Evolutionary conservation across 805 yeast species (phyloP).

Genomic region (Candida awuae): DNA sequence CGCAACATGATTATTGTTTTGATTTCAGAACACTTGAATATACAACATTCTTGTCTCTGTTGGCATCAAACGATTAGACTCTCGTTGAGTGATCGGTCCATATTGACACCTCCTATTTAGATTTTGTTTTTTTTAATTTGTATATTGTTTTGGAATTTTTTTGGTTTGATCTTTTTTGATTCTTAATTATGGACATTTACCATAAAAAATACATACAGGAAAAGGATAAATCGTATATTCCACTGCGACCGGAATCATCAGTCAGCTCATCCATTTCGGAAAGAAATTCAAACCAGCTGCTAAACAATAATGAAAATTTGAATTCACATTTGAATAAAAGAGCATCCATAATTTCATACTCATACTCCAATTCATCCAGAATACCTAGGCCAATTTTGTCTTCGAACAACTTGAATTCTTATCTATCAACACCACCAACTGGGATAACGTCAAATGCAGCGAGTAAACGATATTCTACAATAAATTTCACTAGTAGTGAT

Average conservation of each 20-base stretch:
- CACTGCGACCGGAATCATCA: slow-evolving; percentile 1
- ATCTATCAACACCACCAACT: neutral
- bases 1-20: too few species aligned
- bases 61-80: too few species aligned
- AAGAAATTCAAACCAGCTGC: neutral
- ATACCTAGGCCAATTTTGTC: slow-evolving; percentile 2
- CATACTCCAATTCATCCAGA: neutral
- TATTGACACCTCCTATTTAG: too few species aligned
- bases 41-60: too few species aligned
- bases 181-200: too few species aligned
- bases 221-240: slow-evolving; percentile 10
- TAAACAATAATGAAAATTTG: neutral
- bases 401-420: neutral
- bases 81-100: too few species aligned
- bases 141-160: too few species aligned
- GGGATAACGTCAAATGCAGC: neutral
- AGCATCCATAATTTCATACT: neutral
- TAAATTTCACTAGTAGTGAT: neutral
- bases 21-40: too few species aligned
- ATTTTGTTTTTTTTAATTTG: too few species aligned
- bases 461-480: too few species aligned
- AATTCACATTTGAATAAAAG: neutral
- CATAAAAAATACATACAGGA: too few species aligned
- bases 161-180: too few species aligned
- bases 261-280: neutral